phyloP scores from a whole-genome alignment of 2,329 filamentous ascomycete species.

The Coniella lustricola region DNA sequence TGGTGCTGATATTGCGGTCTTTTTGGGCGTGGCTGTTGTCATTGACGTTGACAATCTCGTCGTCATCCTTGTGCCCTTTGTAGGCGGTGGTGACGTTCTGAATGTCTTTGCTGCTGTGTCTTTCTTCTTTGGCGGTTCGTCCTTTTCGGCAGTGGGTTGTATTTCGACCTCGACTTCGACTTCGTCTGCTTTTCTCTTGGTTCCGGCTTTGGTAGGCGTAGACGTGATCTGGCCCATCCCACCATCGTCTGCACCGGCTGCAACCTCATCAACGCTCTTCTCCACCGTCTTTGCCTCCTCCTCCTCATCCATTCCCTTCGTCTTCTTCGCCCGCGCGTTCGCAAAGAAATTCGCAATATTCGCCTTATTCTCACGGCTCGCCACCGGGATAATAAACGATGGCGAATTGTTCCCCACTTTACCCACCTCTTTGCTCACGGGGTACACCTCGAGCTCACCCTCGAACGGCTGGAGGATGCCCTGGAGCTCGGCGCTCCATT shows the following conservation, averaged over 20 bases:
- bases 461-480: slow-evolving; percentile 69
- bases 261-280: slow-evolving; percentile 10
- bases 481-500: slow-evolving; percentile 77
- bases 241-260: slow-evolving; percentile 19
- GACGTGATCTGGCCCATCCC: slow-evolving; percentile 17
- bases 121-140: not conserved
- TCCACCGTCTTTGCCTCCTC: slow-evolving; percentile 25
- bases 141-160: slow-evolving; percentile 19
- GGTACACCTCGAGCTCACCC: slow-evolving; percentile 76
- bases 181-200: slow-evolving; percentile 18
- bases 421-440: slow-evolving; percentile 80
- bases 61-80: no score
- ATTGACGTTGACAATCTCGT: no score
- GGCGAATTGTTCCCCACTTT: slow-evolving; percentile 91
- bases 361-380: slow-evolving; percentile 80
- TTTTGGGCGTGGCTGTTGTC: slow-evolving; percentile 4
- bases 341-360: slow-evolving; percentile 94
- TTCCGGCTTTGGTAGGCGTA: slow-evolving; percentile 7
- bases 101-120: no score
- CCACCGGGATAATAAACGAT: slow-evolving; percentile 72
- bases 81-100: slow-evolving; percentile 10
- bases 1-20: slow-evolving; percentile 16
- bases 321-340: slow-evolving; percentile 42
- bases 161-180: not conserved
- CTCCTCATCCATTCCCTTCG: slow-evolving; percentile 28